These are phyloP conservation scores for Colletotrichum caudatum DNA, from an alignment of 2,329 filamentous ascomycete genomes.

Conservation along the genomic window DNA sequence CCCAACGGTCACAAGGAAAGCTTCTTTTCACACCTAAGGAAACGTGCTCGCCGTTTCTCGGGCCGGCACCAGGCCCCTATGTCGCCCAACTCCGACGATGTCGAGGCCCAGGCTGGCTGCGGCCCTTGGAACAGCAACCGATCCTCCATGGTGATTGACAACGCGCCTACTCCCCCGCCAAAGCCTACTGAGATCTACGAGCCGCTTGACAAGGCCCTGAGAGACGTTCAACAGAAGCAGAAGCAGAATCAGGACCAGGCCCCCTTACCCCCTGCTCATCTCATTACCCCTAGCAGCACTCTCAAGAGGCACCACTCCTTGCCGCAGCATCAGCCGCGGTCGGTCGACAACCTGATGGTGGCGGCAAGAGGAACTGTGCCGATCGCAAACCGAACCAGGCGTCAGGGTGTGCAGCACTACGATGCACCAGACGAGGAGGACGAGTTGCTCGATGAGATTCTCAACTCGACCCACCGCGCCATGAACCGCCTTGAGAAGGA, in stretches of 20 bases:
- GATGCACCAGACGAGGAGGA: constrained; percentile 97
- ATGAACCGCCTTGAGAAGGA: constrained; percentile 76
- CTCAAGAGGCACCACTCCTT: constrained; percentile 75
- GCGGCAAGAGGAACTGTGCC: constrained; percentile 68
- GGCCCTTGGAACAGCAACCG: constrained; percentile 89
- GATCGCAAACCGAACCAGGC: constrained; percentile 82
- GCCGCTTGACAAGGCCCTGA: constrained; percentile 69
- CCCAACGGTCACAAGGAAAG: constrained; percentile 88
- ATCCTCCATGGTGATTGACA: constrained; percentile 84
- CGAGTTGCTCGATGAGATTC: constrained; percentile 90
- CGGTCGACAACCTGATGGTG: constrained; percentile 72
- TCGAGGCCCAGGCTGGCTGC: constrained; percentile 93
- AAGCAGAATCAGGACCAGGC: constrained; percentile 62
- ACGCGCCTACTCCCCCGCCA: constrained; percentile 60
- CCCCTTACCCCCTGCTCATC: constrained; percentile 67
- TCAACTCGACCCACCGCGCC: constrained; percentile 81
- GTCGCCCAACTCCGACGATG: constrained; percentile 83
- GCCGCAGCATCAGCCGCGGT: constrained; percentile 69
- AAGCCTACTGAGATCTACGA: constrained; percentile 68
- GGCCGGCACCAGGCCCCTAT: constrained; percentile 87
- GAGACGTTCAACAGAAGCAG: constrained; percentile 64
- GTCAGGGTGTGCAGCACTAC: constrained; percentile 85
- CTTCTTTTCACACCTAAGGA: constrained; percentile 97
- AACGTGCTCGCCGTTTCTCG: constrained; percentile 91
- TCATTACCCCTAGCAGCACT: constrained; percentile 62